Conservation (phyloP, 75 land plant species). For the Isoetes taiwanensis region DNA sequence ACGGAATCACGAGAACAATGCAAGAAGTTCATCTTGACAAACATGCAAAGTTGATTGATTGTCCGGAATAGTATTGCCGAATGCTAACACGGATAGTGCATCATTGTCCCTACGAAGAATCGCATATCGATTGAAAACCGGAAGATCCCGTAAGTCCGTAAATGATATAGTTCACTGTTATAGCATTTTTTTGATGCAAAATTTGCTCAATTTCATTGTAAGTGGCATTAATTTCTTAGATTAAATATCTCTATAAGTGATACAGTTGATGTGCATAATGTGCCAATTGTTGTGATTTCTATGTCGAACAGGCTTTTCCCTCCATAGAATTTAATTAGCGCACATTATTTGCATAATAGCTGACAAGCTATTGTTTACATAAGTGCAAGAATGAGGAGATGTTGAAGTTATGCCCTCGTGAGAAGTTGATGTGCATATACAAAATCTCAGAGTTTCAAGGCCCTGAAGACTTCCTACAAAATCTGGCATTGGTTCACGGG, state of each 20-base stretch:
- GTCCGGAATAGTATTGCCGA: conserved; percentile 95
- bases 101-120: conserved; percentile 75
- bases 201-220: no score
- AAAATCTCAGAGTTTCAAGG: conserved; percentile 58
- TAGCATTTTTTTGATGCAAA: no score
- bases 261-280: no score
- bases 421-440: conserved; percentile 59
- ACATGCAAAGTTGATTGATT: conserved; percentile 82
- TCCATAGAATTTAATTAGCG: no score
- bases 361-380: no score
- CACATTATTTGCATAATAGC: no score
- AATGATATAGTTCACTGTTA: no score
- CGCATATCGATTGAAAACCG: conserved; percentile 85
- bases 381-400: no score
- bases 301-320: no score
- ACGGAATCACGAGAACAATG: conserved; percentile 84
- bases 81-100: conserved; percentile 44
- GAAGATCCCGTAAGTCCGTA: conserved; percentile 77
- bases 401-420: conserved; percentile 59
- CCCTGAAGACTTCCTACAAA: conserved; percentile 77
- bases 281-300: no score
- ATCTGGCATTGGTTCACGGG: conserved; percentile 73
- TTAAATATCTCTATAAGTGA: no score
- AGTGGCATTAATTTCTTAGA: no score
- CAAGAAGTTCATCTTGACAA: conserved; percentile 98